Conservation (phyloP, 2,329 filamentous ascomycete species). For the Alternaria hordeiaustralica region DNA sequence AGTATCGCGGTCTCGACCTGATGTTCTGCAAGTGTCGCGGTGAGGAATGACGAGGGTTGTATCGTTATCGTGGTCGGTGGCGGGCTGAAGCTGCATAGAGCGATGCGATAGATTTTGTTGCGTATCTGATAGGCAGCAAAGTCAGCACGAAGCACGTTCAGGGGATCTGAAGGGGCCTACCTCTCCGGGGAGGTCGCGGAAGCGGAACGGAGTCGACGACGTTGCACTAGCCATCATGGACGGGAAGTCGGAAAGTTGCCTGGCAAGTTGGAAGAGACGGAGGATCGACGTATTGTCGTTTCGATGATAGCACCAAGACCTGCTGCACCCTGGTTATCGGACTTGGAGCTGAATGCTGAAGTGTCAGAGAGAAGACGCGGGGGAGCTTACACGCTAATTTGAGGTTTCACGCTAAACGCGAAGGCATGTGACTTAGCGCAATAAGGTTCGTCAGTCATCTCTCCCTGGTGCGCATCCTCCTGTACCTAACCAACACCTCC, state of each 20-base stretch:
- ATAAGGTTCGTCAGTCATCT: background rate
- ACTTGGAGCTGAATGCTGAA: background rate
- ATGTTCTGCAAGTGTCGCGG: background rate
- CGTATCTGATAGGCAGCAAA: too few relatives aligned
- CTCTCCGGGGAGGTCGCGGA: constrained; percentile 9
- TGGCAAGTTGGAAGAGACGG: background rate
- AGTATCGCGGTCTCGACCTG: background rate
- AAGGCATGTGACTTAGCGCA: background rate
- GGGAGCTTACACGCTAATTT: background rate
- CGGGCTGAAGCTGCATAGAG: background rate
- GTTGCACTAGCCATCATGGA: background rate
- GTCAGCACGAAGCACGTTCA: background rate
- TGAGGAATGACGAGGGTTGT: background rate
- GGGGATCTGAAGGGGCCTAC: background rate
- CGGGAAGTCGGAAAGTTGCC: background rate
- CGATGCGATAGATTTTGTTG: constrained; percentile 1
- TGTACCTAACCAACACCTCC: too few relatives aligned
- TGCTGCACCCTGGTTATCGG: background rate
- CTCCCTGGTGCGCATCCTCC: too few relatives aligned
- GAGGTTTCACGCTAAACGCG: background rate
- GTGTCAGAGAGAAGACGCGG: background rate
- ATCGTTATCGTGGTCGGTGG: background rate
- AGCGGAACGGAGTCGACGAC: background rate
- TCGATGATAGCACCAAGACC: background rate
- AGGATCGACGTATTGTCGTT: too few relatives aligned